Evolutionary conservation across 1,139 yeast genomes (phyloP), one percentile per base, ranked within the genome.

Genomic region (Arxiozyma telluris): DNA sequence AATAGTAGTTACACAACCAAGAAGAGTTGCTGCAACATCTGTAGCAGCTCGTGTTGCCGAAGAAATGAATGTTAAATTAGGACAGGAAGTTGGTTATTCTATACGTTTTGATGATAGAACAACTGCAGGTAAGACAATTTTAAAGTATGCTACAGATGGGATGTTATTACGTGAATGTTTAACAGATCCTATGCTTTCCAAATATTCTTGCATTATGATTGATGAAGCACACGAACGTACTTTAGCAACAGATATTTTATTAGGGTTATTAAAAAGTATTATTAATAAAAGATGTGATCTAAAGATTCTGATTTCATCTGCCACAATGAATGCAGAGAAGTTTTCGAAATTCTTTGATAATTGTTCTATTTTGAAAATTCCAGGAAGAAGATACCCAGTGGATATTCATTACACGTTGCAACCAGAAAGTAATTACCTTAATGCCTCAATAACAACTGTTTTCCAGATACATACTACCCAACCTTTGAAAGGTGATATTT

Each of bases 151-250:
- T 81, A 90, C 98, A 0, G 98, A 90, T 71, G 98, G 98, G 74
- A 87, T 90, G 89, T 76, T 90, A 11, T 69, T 93, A 30, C 74
- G 98, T 57, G 98, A 93, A 70, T 86, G 90, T 64, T 70, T 90
- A 51, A 76, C 78, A 1, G 96, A 91, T 62, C 90, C 96, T 0
- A 79, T 78, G 49, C 72, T 91, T 5, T 71, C 80, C 0, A 71
- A 73, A 4, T 91, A 90, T 65, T 81, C 93, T 1, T 95, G 87
- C 0, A 73, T 93, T 53, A 89, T 93, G 86, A 87, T 93, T 59
- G 98, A 93, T 71, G 98, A 93, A 71, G 98, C 98, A 0, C 98
- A 93, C 66, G 98, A 93, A 68, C 78, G 98, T 55, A 91, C 98
- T 0, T 72, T 91, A 30, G 84, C 88, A n/a, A 91, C 98, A 0